Evolutionary conservation across 345 rosid species (phyloP).

Genomic region (Citrus mangshanensis): DNA sequence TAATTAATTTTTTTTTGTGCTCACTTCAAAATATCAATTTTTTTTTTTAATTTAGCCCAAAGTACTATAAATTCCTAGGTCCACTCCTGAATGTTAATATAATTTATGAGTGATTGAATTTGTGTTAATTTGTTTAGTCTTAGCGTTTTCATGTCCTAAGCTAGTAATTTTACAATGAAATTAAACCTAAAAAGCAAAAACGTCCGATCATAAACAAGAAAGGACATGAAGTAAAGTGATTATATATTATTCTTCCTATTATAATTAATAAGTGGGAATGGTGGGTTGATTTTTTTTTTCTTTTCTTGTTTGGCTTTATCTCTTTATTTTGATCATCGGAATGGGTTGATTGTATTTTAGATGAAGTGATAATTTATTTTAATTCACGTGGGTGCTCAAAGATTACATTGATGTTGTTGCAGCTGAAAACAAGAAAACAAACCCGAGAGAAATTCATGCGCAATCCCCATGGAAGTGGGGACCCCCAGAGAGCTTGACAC

Average conservation of each 20-base stretch:
- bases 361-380: not conserved
- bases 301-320: no score
- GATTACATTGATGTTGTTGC: not conserved
- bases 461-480: slow-evolving; percentile 2
- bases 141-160: no score
- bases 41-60: no score
- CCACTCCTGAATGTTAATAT: no score
- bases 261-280: not conserved
- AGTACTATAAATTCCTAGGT: no score
- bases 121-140: no score
- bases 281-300: not conserved
- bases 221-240: not conserved
- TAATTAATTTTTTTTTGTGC: no score
- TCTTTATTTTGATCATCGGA: not conserved
- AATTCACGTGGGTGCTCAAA: not conserved
- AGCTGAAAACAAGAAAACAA: not conserved
- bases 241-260: not conserved
- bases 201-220: not conserved
- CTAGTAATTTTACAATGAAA: no score
- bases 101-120: no score
- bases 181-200: no score
- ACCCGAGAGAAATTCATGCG: not conserved
- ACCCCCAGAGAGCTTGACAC: not conserved
- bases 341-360: not conserved
- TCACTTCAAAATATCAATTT: no score